Conservation (phyloP, 1,284 basidiomycete genomes). For the Mycosarcoma mackinlayi region DNA sequence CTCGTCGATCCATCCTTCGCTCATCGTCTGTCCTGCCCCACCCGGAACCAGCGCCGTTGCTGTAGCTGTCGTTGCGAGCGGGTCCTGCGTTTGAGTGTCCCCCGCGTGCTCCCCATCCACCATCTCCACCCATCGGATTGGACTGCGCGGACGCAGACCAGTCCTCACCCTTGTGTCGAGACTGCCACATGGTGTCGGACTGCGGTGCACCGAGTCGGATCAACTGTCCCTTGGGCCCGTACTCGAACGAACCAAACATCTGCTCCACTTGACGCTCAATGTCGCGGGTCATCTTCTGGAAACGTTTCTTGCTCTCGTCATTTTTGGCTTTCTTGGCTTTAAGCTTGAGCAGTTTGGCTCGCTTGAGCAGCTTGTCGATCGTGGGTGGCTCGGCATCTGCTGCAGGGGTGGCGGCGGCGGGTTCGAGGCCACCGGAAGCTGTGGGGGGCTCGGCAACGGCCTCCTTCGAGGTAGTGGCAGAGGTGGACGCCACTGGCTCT, state of each 20-base stretch:
- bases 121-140: slow-evolving; percentile 18
- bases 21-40: slow-evolving; percentile 30
- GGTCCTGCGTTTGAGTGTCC: slow-evolving; percentile 9
- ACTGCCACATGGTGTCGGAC: slow-evolving; percentile 43
- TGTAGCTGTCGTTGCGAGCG: slow-evolving; percentile 5
- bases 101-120: slow-evolving; percentile 36
- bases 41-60: background rate
- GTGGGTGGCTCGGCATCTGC: slow-evolving; percentile 33
- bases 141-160: slow-evolving; percentile 24
- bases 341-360: slow-evolving; percentile 63
- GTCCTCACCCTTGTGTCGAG: slow-evolving; percentile 26
- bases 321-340: slow-evolving; percentile 63
- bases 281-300: slow-evolving; percentile 48
- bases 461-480: slow-evolving; percentile 7
- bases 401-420: background rate
- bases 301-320: slow-evolving; percentile 45
- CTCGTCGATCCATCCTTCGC: slow-evolving; percentile 63
- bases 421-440: no score
- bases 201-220: slow-evolving; percentile 43
- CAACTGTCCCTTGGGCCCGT: slow-evolving; percentile 51
- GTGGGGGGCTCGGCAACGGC: background rate
- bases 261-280: slow-evolving; percentile 64
- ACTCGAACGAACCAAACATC: slow-evolving; percentile 54
- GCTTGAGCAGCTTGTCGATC: slow-evolving; percentile 56
- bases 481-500: slow-evolving; percentile 34